Evolutionary conservation across 371 early-diverging fungal genomes (phyloP).

Genomic region (Neoconidiobolus thromboides): DNA sequence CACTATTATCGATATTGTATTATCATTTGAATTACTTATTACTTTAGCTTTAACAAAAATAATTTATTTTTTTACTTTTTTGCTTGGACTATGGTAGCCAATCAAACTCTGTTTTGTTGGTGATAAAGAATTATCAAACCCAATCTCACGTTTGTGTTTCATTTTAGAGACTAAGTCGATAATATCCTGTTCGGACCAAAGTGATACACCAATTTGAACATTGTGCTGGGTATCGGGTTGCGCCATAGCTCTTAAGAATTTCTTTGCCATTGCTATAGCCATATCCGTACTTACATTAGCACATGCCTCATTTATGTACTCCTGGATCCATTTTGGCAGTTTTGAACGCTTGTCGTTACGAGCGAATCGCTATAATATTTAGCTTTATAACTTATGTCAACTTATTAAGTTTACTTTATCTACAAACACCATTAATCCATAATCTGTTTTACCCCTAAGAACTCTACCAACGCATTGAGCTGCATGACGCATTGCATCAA

Average conservation of each 20-base stretch:
- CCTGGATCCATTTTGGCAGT: conserved; percentile 96
- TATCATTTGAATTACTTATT: too few species aligned
- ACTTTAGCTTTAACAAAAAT: too few species aligned
- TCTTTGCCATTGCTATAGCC: conserved; percentile 85
- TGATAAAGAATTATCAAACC: too few species aligned
- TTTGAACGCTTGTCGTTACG: conserved; percentile 88
- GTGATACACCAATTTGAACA: conserved; percentile 32
- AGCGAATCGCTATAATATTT: conserved; percentile 57
- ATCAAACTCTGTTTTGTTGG: too few species aligned
- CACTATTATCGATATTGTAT: too few species aligned
- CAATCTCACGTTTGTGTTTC: too few species aligned
- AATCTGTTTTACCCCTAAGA: conserved; percentile 95
- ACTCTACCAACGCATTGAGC: conserved; percentile 99
- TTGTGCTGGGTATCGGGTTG: conserved; percentile 54
- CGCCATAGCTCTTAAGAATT: conserved; percentile 93
- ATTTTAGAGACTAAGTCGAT: too few species aligned
- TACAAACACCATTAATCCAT: conserved; percentile 98
- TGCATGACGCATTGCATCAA: conserved; percentile 99
- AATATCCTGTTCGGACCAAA: conserved; percentile 42
- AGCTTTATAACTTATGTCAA: background rate
- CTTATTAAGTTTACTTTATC: conserved; percentile 46
- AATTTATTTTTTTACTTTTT: too few species aligned
- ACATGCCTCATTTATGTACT: conserved; percentile 77
- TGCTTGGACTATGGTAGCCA: too few species aligned
- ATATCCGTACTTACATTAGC: conserved; percentile 95